Conservation (phyloP, 2,329 filamentous ascomycete genomes). For the Mycosphaerelloides madeirae region DNA sequence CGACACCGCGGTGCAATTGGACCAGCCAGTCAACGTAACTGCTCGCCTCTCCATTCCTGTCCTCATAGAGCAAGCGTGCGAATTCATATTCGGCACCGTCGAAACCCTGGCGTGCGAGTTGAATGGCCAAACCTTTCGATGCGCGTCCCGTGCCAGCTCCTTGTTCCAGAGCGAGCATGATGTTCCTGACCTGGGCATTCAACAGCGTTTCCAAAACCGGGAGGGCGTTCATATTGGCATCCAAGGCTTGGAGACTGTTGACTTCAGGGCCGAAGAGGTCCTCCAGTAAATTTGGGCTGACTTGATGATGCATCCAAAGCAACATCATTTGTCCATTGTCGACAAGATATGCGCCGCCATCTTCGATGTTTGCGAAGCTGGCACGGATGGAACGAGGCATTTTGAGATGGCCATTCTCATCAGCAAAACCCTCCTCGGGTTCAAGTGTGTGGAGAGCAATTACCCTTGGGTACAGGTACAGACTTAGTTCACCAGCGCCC, state of each 20-base stretch:
- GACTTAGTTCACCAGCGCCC: constrained; percentile 75
- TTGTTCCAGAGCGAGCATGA: constrained; percentile 81
- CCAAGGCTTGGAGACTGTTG: constrained; percentile 66
- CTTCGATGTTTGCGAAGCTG: constrained; percentile 81
- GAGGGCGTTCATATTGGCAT: constrained; percentile 73
- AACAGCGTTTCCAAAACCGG: constrained; percentile 86
- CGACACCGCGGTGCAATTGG: constrained; percentile 86
- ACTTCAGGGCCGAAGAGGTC: constrained; percentile 83
- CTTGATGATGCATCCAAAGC: constrained; percentile 87
- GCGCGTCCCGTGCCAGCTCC: constrained; percentile 40
- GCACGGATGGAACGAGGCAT: constrained; percentile 77
- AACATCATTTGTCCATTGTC: constrained; percentile 92
- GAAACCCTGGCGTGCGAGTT: constrained; percentile 84
- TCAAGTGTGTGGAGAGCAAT: constrained; percentile 86
- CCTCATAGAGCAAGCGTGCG: constrained; percentile 82
- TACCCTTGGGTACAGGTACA: constrained; percentile 94
- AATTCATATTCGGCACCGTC: constrained; percentile 97
- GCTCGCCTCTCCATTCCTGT: constrained; percentile 95
- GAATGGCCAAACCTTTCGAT: constrained; percentile 75
- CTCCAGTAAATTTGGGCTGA: constrained; percentile 82
- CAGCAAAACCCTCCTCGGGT: constrained; percentile 85
- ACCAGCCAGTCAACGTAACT: constrained; percentile 99
- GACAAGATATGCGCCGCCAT: constrained; percentile 88
- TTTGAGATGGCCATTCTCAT: constrained; percentile 79
- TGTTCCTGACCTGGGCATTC: constrained; percentile 90